Base-by-base conservation (phyloP, 2,329 filamentous ascomycete genomes). In the Emmonsiellopsis sp. region DNA sequence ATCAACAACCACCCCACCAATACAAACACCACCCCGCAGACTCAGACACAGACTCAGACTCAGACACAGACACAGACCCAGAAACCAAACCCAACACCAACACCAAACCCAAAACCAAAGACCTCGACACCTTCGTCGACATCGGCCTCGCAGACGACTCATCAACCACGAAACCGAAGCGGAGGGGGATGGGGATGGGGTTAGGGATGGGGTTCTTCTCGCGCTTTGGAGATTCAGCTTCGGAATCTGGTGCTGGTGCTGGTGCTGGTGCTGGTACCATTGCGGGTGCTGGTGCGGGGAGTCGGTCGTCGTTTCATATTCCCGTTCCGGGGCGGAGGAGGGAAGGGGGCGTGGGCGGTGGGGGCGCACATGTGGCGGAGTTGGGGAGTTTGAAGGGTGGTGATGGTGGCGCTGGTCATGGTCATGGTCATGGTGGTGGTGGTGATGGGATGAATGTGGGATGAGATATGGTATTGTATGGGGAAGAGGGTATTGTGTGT, bases 91-190 rank as follows among this genome's bases (percentile, higher is more conserved):
- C 33, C n/a, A 40, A 33, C 14, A 31, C 42, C 5, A 21, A 36
- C 17, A 17, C 17, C 17, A 42, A 14, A 9, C 42, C 33, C n/a
- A 40, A 33, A 32, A 31, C 42, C 5, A 21, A 36, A 36, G 78
- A 82, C 17, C 17, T 17, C 42, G 88, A 94, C 63, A 77, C 76
- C 11, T 96, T 97, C 61, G 92, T 96, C 67, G 92, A 97, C 51
- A 88, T 97, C 7, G 89, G 89, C 3, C 74, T 97, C 45, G 82
- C 84, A 55, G 91, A 95, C 59, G 88, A 93, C 39, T 74, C 79
- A 48, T 79, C 81, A 57, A 74, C 78, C 13, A 90, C 21, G 9
- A 49, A 40, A 40, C 36, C 36, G 9, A 49, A 40, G 21, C 39
- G 88, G 75, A 91, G 88, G 74, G 84, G 83, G 54, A 79, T 87